Percentiles rank a stretch among this genome's conserved stretches.
Evolutionary conservation across 345 rosid genomes (phyloP).

Genomic region (Noccaea caerulescens): DNA sequence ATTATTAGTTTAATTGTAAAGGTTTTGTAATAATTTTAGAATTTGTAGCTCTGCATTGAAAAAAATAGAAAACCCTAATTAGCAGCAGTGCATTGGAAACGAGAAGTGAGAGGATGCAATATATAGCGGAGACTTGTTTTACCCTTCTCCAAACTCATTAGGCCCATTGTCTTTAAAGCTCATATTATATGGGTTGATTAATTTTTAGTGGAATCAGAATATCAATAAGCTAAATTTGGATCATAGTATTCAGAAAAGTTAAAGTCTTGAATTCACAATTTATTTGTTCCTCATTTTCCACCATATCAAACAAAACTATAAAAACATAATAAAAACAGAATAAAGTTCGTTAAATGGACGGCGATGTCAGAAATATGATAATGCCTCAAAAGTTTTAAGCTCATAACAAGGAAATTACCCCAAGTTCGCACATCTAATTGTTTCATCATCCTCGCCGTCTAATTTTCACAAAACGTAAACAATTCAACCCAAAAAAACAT

Average conservation of each 20-base stretch:
- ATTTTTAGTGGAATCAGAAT: conserved; percentile 40
- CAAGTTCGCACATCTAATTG: conserved; percentile 34
- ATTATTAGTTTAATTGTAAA: too few species aligned
- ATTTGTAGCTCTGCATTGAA: too few species aligned
- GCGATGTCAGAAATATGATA: conserved; percentile 30
- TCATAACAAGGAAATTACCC: conserved; percentile 9
- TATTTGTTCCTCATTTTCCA: conserved; percentile 37
- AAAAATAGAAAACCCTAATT: conserved; percentile 19
- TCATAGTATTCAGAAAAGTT: conserved; percentile 1
- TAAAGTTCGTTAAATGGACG: neutral
- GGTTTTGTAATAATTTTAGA: too few species aligned
- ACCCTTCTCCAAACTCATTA: neutral
- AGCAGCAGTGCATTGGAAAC: neutral
- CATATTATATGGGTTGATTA: neutral
- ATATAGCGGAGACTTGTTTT: conserved; percentile 28
- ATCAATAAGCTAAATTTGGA: conserved; percentile 45
- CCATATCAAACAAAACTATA: neutral
- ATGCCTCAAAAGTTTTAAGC: conserved; percentile 39
- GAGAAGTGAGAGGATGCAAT: neutral
- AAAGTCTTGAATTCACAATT: conserved; percentile 22
- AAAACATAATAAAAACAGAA: neutral
- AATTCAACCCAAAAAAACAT: neutral
- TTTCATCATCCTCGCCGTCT: conserved; percentile 24
- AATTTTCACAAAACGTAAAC: neutral
- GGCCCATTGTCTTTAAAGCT: neutral